A percentile compares a stretch with the other conserved stretches of the same genome.
phyloP scores from a whole-genome alignment of 495 filamentous ascomycete genomes.

The Penicillium bovifimosum region DNA sequence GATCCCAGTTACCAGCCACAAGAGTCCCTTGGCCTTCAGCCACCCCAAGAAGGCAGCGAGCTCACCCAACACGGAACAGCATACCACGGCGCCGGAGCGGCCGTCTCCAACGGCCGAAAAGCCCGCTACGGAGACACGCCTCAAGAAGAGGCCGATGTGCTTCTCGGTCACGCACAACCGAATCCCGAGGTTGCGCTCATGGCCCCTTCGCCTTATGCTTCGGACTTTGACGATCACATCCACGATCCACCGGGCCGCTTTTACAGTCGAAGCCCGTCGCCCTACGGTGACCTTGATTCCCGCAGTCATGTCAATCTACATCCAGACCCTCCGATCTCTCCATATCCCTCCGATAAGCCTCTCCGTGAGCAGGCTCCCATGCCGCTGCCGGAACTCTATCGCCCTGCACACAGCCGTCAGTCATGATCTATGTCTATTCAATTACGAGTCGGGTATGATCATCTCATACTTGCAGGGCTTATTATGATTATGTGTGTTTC shows the following conservation, averaged over 20 bases:
- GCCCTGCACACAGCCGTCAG: slow-evolving; percentile 23
- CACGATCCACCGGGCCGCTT: slow-evolving; percentile 19
- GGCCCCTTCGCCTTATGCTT: slow-evolving; percentile 17
- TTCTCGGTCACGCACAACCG: slow-evolving; percentile 39
- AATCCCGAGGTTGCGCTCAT: slow-evolving; percentile 24
- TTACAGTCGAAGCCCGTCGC: slow-evolving; percentile 19
- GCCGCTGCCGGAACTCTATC: slow-evolving; percentile 33
- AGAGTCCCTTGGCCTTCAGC: slow-evolving; percentile 31
- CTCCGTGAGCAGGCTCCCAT: slow-evolving; percentile 32
- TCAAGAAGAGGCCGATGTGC: slow-evolving; percentile 38
- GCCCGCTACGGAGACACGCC: slow-evolving; percentile 17
- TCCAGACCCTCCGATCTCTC: slow-evolving; percentile 1
- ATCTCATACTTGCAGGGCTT: slow-evolving; percentile 2
- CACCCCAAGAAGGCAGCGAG: slow-evolving; percentile 12
- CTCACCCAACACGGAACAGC: slow-evolving; percentile 20
- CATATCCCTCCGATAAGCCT: slow-evolving; percentile 17
- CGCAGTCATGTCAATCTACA: slow-evolving; percentile 16
- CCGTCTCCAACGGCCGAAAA: slow-evolving; percentile 20
- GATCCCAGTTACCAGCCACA: slow-evolving; percentile 48
- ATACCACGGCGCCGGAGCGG: slow-evolving; percentile 28
- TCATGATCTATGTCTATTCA: slow-evolving; percentile 12
- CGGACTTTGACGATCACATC: slow-evolving; percentile 22
- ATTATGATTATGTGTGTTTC: neutral
- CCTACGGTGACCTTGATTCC: slow-evolving; percentile 23
- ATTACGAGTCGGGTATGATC: slow-evolving; percentile 1